A percentile compares a stretch with the other conserved stretches of the same genome.
Evolutionary conservation across 768 basidiomycete species (phyloP).

Genomic region (Mycena pura): DNA sequence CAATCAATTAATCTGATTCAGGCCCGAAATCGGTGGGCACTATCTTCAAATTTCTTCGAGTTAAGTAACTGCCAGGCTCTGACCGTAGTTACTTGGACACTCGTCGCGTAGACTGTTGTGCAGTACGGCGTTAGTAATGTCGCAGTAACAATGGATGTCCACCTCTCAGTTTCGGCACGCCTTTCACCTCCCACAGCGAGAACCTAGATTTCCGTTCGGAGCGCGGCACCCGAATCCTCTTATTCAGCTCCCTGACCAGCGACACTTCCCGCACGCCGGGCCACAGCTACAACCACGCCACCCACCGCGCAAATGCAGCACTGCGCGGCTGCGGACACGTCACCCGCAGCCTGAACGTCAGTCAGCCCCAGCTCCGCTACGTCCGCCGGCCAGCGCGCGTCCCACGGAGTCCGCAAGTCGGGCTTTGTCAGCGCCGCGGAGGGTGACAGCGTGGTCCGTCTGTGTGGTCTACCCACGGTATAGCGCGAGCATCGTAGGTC

Average conservation of each 20-base stretch:
- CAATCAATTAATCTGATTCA: too few species aligned
- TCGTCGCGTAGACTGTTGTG: too few species aligned
- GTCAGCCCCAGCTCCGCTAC: neutral
- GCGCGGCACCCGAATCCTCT: neutral
- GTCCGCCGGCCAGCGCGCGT: neutral
- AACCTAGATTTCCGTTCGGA: neutral
- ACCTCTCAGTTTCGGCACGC: too few species aligned
- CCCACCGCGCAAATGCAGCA: too few species aligned
- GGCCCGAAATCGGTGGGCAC: too few species aligned
- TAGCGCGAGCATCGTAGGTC: neutral
- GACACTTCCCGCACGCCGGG: neutral
- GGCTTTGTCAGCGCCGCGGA: neutral
- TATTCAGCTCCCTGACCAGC: neutral
- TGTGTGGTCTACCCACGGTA: neutral
- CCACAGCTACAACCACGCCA: neutral
- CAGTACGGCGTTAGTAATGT: too few species aligned
- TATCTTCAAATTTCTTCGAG: too few species aligned
- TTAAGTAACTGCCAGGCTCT: too few species aligned
- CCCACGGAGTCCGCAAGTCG: conserved; percentile 4
- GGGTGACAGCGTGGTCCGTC: neutral
- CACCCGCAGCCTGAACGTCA: neutral
- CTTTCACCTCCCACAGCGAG: neutral
- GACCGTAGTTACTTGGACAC: too few species aligned
- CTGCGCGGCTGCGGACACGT: neutral
- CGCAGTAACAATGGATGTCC: too few species aligned